phyloP scores from a whole-genome alignment of 2,329 filamentous ascomycete species.

The Ilyonectria mors-panacis region DNA sequence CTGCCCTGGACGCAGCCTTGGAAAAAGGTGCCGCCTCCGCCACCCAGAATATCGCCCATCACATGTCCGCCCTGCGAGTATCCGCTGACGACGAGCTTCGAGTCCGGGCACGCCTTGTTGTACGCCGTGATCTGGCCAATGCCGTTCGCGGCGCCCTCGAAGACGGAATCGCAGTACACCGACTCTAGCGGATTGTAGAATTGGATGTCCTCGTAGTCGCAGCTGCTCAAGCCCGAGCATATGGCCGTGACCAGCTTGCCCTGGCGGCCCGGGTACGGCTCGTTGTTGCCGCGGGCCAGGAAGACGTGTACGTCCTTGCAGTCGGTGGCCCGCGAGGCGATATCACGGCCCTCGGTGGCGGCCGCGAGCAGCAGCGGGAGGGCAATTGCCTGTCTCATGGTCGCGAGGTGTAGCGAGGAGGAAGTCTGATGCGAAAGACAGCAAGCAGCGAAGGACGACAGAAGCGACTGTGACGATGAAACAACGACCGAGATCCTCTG shows the following conservation, averaged over 20 bases:
- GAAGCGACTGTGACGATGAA: constrained; percentile 9
- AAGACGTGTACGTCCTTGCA: constrained; percentile 51
- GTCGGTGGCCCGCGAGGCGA: constrained; percentile 19
- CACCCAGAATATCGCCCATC: constrained; percentile 54
- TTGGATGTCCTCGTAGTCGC: constrained; percentile 53
- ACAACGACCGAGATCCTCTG: constrained; percentile 5
- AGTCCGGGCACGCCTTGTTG: constrained; percentile 56
- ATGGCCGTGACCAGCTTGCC: constrained; percentile 47
- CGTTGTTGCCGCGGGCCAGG: constrained; percentile 48
- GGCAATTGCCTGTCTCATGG: constrained; percentile 23
- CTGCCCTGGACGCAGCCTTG: constrained; percentile 47
- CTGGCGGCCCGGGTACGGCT: constrained; percentile 51
- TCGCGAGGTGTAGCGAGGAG: background rate
- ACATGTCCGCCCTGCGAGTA: constrained; percentile 60
- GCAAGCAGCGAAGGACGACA: background rate
- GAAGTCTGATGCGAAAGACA: background rate
- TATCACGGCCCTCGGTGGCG: constrained; percentile 7
- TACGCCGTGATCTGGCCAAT: constrained; percentile 57
- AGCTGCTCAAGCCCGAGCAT: constrained; percentile 46
- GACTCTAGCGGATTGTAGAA: constrained; percentile 49
- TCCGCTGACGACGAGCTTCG: constrained; percentile 58
- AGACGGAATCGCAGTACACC: constrained; percentile 55
- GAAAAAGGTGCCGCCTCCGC: constrained; percentile 54
- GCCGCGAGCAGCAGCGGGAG: constrained; percentile 26
- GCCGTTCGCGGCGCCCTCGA: constrained; percentile 54